Base-by-base conservation (phyloP, 345 rosid species). In the Salix arbutifolia region DNA sequence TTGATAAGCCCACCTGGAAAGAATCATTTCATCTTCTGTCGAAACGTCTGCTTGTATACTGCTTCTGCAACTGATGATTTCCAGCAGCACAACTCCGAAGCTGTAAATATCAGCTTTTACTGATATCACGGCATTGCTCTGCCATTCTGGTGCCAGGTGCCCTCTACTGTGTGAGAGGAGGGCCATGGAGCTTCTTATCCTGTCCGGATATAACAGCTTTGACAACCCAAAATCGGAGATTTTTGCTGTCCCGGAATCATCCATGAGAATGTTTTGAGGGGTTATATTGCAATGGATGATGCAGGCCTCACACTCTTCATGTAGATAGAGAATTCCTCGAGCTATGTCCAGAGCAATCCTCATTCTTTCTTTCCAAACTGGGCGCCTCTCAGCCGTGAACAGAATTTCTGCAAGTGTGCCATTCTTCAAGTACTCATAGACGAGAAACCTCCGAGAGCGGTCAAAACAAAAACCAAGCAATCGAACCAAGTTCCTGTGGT, bases 401-500 rank as follows among this genome's bases (percentile, higher is more conserved):
- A 81, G 23, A 56, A 77, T 33, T 18, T 74, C 40, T 30, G 53
- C 75, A 0, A 81, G 80, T 4, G 84, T 73, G 8, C 84, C 84
- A 23, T 69, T 77, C 14, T 16, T 64, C 78, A 77, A 77, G 69
- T 73, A 81, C 44, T 81, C 84, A 31, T 77, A 81, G 11, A 81
- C 84, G 17, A 81, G 80, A 64, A 81, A 62, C 72, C 30, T 81
- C 30, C 62, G 52, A 2, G 71, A 62, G n/a, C 37, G 68, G 65
- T 84, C 84, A 7, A 66, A 3, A 52, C 84, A 81, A 17, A 81
- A 81, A 31, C 87, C 87, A 3, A 81, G 74, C 42, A 84, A 17
- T 0, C 74, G 79, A 69, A 84, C 76, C 35, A 84, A 21, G 76
- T 80, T 82, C 67, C 30, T 84, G 74, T 84, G 85, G 68, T 82